Base-by-base conservation (phyloP, 331 rosid species). In the Rhamnella rubrinervis region DNA sequence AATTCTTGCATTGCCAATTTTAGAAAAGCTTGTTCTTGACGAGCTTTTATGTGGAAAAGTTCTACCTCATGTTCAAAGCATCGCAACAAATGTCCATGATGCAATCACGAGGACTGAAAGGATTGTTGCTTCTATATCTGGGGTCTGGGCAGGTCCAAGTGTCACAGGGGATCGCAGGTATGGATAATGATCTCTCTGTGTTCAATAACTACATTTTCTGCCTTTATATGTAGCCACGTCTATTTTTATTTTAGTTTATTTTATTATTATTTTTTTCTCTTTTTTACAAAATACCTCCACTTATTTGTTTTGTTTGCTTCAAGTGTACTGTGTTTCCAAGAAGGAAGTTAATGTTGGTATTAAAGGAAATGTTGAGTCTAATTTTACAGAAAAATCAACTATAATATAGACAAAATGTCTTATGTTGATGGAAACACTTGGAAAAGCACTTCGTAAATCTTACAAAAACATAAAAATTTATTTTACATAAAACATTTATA, bases 21-120 rank as follows among this genome's bases (percentile, higher is more conserved):
- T 93, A 55, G 96, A 91, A 82, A 91, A 91, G 85, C 92, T 93
- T 78, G 98, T 86, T 50, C 87, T 93, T 66, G 96, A 93, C 65
- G 98, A 87, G 65, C 96, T 93, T 74, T 75, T 93, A 80, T 88
- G 71, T 49, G 92, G 84, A 59, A 93, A 91, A 76, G 76, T 93
- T 83, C 83, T 93, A 31, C 98, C 98, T 79, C 97, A 93, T 75
- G 80, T 87, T 73, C 81, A 86, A 81, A 84, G 95, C 78, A 87
- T 93, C 59, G 81, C 91, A 5, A 73, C 91, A 61, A 87, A 93
- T 74, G 83, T 91, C 63, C 89, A 93, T 14, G 98, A 93, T 84
- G 95, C 97, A 21, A 77, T 91, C 62, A 83, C 89, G 51, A 84
- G 97, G 88, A 93, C 95, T 37, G 98, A 93, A 80, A 85, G 93